Conservation (phyloP, 75 land plant species). For the Gnetum montanum region DNA sequence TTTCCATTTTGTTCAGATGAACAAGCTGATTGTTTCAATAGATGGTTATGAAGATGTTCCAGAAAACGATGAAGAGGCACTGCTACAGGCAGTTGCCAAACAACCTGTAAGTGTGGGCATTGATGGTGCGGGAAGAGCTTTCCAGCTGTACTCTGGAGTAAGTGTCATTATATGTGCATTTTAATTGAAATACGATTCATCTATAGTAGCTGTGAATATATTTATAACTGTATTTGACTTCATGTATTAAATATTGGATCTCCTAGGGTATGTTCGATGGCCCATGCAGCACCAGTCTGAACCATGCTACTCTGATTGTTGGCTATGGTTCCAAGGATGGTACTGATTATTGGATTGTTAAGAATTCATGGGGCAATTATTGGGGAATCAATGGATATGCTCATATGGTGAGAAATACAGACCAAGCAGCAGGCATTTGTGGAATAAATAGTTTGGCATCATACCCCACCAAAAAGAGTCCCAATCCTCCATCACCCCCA, state of each 20-base stretch:
- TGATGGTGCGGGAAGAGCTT: constrained; percentile 59
- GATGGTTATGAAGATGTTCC: constrained; percentile 67
- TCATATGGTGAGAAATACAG: constrained; percentile 42
- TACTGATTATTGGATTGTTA: constrained; percentile 56
- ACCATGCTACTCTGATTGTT: constrained; percentile 63
- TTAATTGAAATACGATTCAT: background rate
- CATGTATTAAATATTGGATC: background rate
- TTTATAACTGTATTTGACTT: background rate
- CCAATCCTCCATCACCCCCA: constrained; percentile 55
- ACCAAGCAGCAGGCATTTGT: constrained; percentile 42
- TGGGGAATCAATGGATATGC: constrained; percentile 76
- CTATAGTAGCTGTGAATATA: background rate
- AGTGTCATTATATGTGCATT: background rate
- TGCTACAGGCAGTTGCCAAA: constrained; percentile 59
- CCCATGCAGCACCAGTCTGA: constrained; percentile 51
- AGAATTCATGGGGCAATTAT: constrained; percentile 70
- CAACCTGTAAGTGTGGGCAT: constrained; percentile 89
- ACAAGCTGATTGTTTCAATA: constrained; percentile 53
- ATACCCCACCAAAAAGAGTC: constrained; percentile 47
- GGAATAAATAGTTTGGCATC: constrained; percentile 70
- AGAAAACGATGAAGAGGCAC: constrained; percentile 33
- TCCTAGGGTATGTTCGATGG: constrained; percentile 60
- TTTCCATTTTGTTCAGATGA: constrained; percentile 24
- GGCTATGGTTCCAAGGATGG: constrained; percentile 72
- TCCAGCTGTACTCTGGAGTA: constrained; percentile 75